These are phyloP conservation scores for Harringtonia lauricola DNA, from an alignment of 2,329 filamentous ascomycete species.

Conservation along the genomic window DNA sequence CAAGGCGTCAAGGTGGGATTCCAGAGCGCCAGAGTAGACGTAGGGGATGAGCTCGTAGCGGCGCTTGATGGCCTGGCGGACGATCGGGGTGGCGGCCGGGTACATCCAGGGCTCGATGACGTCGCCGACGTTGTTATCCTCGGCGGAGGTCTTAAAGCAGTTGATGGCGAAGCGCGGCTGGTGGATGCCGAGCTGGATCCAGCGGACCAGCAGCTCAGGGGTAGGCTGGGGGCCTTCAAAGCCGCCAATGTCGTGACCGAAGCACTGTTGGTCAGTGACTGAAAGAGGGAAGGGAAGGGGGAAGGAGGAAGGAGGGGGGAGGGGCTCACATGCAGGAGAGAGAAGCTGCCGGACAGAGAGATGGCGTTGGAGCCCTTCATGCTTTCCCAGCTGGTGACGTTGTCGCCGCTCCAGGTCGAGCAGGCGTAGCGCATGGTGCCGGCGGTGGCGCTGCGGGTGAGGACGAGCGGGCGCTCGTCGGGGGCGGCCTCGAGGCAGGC, in stretches of 20 bases:
- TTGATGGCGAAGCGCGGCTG: conserved; percentile 66
- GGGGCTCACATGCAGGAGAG: conserved; percentile 47
- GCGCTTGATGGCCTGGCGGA: conserved; percentile 56
- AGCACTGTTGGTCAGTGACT: too few relatives aligned
- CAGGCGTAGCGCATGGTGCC: conserved; percentile 60
- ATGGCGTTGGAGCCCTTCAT: conserved; percentile 64
- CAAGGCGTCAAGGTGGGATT: conserved; percentile 47
- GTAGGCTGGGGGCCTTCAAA: conserved; percentile 65
- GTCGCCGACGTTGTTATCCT: conserved; percentile 56
- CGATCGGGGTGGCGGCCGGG: conserved; percentile 49
- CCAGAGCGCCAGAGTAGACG: conserved; percentile 53
- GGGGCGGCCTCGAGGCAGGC: conserved; percentile 49
- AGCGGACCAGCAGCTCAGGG: conserved; percentile 59
- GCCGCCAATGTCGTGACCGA: conserved; percentile 65
- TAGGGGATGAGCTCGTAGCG: conserved; percentile 64
- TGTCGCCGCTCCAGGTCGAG: conserved; percentile 67
- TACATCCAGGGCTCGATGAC: conserved; percentile 76
- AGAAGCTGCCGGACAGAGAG: conserved; percentile 57
- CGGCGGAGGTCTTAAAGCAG: conserved; percentile 61
- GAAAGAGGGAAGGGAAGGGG: too few relatives aligned
- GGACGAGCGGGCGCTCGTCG: conserved; percentile 50
- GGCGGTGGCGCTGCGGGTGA: conserved; percentile 60
- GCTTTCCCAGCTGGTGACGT: conserved; percentile 61
- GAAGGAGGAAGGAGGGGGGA: too few relatives aligned
- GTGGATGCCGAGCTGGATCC: conserved; percentile 62